A percentile compares a stretch with the other conserved stretches of the same genome.
These are phyloP conservation scores for Boletales sp. DNA, from an alignment of 768 basidiomycete genomes.

Conservation along the genomic window DNA sequence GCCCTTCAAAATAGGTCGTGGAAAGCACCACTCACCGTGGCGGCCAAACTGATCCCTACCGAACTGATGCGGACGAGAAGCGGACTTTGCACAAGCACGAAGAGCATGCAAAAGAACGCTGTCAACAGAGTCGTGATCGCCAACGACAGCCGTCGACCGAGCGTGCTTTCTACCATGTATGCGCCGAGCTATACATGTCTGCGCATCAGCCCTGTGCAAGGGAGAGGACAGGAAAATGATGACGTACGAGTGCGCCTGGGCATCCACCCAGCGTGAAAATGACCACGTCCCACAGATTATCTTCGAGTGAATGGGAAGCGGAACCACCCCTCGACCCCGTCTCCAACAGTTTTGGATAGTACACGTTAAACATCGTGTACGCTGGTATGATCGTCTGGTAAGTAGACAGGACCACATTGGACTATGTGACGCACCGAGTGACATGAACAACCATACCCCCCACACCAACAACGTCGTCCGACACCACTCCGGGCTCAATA, in stretches of 20 bases:
- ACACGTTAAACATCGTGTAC: constrained; percentile 93
- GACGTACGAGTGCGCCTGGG: constrained; percentile 74
- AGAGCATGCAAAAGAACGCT: constrained; percentile 67
- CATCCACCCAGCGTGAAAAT: constrained; percentile 83
- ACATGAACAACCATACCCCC: constrained; percentile 72
- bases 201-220: background rate
- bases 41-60: constrained; percentile 73
- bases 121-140: constrained; percentile 75
- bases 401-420: background rate
- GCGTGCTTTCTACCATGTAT: constrained; percentile 64
- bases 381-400: constrained; percentile 36
- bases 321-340: constrained; percentile 27
- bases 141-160: constrained; percentile 72
- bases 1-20: background rate
- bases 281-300: constrained; percentile 80
- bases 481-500: constrained; percentile 74
- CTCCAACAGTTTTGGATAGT: constrained; percentile 82
- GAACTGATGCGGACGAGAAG: constrained; percentile 64
- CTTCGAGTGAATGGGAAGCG: constrained; percentile 47
- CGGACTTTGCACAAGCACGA: constrained; percentile 55
- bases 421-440: constrained; percentile 55
- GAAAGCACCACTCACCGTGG: constrained; percentile 40
- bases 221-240: constrained; percentile 6
- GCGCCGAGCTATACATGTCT: constrained; percentile 67
- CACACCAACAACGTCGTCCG: constrained; percentile 77